Conservation (phyloP, 768 basidiomycete species). For the Cubamyces lactineus region DNA sequence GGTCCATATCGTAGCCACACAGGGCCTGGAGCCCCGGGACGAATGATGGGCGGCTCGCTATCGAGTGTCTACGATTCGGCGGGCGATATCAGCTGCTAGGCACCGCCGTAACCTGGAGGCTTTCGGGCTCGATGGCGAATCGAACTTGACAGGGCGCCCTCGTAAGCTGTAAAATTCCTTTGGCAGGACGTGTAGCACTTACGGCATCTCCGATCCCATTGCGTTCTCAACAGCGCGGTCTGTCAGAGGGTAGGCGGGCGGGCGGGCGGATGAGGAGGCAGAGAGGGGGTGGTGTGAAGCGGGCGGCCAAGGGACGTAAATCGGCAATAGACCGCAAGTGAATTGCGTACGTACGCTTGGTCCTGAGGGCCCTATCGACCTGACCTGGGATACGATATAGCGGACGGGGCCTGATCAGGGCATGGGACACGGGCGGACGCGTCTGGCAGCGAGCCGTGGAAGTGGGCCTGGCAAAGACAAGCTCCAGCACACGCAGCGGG, state of each 20-base stretch:
- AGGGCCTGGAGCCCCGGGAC: background rate
- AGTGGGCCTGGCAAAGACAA: no score
- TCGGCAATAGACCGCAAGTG: constrained; percentile 9
- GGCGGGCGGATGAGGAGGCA: background rate
- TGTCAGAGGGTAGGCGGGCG: no score
- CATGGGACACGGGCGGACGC: background rate
- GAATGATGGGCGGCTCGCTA: constrained; percentile 7
- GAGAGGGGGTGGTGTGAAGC: constrained; percentile 5
- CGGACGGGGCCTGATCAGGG: background rate
- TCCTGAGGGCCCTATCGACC: constrained; percentile 4
- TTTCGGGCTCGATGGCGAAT: no score
- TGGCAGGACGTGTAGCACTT: no score
- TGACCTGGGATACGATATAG: background rate
- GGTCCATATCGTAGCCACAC: background rate
- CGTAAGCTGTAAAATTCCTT: no score
- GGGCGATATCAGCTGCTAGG: constrained; percentile 9
- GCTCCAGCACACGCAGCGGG: no score
- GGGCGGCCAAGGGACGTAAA: constrained; percentile 16
- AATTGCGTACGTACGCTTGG: constrained; percentile 9
- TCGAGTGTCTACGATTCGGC: background rate
- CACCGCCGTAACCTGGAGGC: constrained; percentile 1
- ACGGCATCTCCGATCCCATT: background rate
- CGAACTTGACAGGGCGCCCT: no score
- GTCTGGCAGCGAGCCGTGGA: no score
- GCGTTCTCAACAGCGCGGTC: no score